Evolutionary conservation across 495 filamentous ascomycete genomes (phyloP).

Genomic region (Coniosporium apollinis): DNA sequence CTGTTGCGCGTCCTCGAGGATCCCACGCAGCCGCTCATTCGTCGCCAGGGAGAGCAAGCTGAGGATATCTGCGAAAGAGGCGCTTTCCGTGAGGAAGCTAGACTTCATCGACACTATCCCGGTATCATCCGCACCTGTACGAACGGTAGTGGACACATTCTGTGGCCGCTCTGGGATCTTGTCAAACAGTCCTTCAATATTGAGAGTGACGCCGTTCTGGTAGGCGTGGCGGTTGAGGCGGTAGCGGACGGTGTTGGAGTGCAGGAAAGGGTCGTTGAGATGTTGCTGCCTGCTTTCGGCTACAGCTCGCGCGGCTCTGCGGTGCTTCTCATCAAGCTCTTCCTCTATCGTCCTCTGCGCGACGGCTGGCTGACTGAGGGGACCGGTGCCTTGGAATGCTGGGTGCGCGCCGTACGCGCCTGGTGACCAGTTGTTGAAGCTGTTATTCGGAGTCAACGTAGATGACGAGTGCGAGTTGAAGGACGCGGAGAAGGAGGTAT

Average conservation of each 20-base stretch:
- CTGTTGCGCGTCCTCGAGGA: slow-evolving; percentile 53
- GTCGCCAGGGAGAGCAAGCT: slow-evolving; percentile 58
- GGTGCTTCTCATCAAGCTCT: slow-evolving; percentile 34
- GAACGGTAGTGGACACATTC: slow-evolving; percentile 19
- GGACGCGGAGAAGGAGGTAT: slow-evolving; percentile 13
- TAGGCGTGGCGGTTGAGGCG: slow-evolving; percentile 31
- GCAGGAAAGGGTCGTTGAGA: slow-evolving; percentile 42
- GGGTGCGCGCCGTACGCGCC: slow-evolving; percentile 10
- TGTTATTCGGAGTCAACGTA: slow-evolving; percentile 25
- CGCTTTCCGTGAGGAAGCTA: slow-evolving; percentile 49
- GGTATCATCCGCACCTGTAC: slow-evolving; percentile 33
- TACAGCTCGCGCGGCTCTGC: slow-evolving; percentile 26
- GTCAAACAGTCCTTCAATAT: slow-evolving; percentile 43
- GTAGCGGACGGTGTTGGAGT: slow-evolving; percentile 22
- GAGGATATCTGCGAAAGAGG: slow-evolving; percentile 54
- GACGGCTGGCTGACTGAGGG: slow-evolving; percentile 32
- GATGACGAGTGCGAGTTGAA: slow-evolving; percentile 29
- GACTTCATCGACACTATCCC: slow-evolving; percentile 34
- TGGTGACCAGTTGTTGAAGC: slow-evolving; percentile 32
- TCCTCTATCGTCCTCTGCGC: slow-evolving; percentile 28
- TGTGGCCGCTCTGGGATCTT: slow-evolving; percentile 30
- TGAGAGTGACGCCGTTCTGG: slow-evolving; percentile 43
- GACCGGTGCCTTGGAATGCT: slow-evolving; percentile 40
- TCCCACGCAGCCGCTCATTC: slow-evolving; percentile 48
- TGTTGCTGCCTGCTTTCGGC: slow-evolving; percentile 38